Base-by-base conservation (phyloP, 495 filamentous ascomycete genomes). In the Podospora bellae-mahoneyi region DNA sequence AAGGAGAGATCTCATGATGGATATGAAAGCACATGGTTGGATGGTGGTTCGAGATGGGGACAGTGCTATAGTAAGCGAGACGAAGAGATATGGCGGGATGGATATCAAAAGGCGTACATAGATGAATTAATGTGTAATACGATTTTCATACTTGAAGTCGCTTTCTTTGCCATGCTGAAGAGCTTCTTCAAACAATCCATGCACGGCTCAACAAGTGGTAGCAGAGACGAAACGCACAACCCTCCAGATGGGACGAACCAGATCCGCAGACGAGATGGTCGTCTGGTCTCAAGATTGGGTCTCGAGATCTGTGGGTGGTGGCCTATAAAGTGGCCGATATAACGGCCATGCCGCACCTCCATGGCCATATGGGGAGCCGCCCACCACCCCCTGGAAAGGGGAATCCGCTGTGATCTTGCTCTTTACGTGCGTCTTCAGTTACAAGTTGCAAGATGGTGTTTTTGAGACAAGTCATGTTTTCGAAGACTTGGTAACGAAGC, bases 321-420 rank as follows among this genome's bases (percentile, higher is more conserved):
- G 39, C 39, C 39, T 48, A 48, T 48, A 48, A 48, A 16, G 15
- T 48, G 39, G 39, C 39, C 15, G 39, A 48, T 48, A 48, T 48
- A 48, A 48, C 39, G 39, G 13, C 39, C 39, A 10, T 48, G 7
- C 39, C 39, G 39, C 39, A 6, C 39, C 39, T 48, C 39, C 39
- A 48, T 13, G 39, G 39, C 39, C 39, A 48, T 13, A 58, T 19
- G 23, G 23, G 18, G 55, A 58, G n/a, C 9, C 55, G 55, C 55
- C 55, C 55, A 26, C 55, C 23, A 58, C 55, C 55, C 55, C 55
- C 16, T 23, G 55, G 23, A 58, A 58, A 58, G n/a, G 55, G 55
- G 4, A 20, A 20, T 19, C 55, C 55, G 55, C 26, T 58, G 55
- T 58, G 55, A 58, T 58, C 7, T 3, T 26, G n/a, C 18, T 26